Percentiles rank a stretch among this genome's conserved stretches.
These are phyloP conservation scores for Suillus americanus DNA, from an alignment of 768 basidiomycete species.

Conservation along the genomic window DNA sequence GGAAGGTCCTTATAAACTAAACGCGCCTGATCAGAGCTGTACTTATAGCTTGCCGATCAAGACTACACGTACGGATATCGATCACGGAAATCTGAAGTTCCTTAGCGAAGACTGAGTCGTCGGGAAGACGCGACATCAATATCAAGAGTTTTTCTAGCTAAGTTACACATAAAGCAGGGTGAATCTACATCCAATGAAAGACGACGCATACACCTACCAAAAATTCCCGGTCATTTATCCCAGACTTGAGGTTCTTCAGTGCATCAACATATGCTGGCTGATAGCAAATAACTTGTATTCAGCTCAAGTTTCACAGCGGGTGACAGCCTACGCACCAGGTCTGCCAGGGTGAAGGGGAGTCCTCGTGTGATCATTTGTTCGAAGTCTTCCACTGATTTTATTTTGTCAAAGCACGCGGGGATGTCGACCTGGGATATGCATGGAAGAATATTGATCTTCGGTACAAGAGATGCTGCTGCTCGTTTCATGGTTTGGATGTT, in stretches of 20 bases:
- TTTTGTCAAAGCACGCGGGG: constrained; percentile 7
- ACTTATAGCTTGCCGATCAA: not conserved
- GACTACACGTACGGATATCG: constrained; percentile 51
- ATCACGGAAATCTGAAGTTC: constrained; percentile 53
- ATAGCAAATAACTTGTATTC: not conserved
- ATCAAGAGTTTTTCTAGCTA: constrained; percentile 65
- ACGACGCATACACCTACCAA: constrained; percentile 41
- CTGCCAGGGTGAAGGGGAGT: constrained; percentile 19
- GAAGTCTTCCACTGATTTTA: constrained; percentile 24
- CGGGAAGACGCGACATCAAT: constrained; percentile 54
- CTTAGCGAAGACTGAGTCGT: constrained; percentile 27
- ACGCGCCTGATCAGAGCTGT: constrained; percentile 4
- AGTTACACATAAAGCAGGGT: constrained; percentile 9
- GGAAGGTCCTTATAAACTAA: constrained; percentile 80
- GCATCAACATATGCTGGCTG: constrained; percentile 54
- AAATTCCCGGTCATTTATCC: constrained; percentile 58
- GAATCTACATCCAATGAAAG: not conserved
- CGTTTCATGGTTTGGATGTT: not conserved
- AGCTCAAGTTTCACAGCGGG: not conserved
- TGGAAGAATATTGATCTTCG: not conserved
- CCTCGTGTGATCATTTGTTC: constrained; percentile 29
- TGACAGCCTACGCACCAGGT: constrained; percentile 26
- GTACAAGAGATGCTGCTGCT: not conserved
- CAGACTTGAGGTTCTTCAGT: constrained; percentile 39
- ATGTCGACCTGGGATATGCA: not conserved